phyloP scores from a whole-genome alignment of 164 flowering plant genomes.

The Buxus sempervirens region DNA sequence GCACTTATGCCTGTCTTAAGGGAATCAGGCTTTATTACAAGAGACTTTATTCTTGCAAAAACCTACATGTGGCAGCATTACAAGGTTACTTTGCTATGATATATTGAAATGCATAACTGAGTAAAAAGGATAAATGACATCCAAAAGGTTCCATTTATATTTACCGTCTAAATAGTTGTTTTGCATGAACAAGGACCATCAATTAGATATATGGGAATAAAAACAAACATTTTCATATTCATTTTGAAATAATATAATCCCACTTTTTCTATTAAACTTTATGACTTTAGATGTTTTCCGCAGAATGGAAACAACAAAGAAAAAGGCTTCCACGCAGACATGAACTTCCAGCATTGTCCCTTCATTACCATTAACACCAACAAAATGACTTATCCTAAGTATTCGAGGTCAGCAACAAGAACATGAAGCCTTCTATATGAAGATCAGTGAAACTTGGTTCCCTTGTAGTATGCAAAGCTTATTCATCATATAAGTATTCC shows the following conservation, averaged over 20 bases:
- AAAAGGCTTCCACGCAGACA: no score
- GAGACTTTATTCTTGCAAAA: constrained; percentile 58
- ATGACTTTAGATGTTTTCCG: not conserved
- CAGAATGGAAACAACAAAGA: not conserved
- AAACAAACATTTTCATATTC: not conserved
- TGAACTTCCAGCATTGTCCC: no score
- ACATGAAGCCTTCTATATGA: no score
- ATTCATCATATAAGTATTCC: no score
- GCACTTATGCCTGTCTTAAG: constrained; percentile 75
- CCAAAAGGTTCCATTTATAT: no score
- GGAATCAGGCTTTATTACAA: constrained; percentile 68
- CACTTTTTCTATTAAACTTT: not conserved
- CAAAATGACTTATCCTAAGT: no score
- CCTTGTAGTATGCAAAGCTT: no score
- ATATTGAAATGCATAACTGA: no score
- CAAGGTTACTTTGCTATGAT: constrained; percentile 1
- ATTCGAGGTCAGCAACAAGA: no score
- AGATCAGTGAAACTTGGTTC: no score
- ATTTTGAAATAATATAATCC: not conserved
- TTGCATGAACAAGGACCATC: not conserved
- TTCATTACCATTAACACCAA: no score
- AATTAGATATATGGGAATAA: not conserved
- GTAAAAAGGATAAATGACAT: no score
- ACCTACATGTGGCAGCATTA: constrained; percentile 39
- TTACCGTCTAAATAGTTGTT: not conserved